Evolutionary conservation across 176 grass and related monocot genomes (phyloP).

Genomic region (Carex pumila): DNA sequence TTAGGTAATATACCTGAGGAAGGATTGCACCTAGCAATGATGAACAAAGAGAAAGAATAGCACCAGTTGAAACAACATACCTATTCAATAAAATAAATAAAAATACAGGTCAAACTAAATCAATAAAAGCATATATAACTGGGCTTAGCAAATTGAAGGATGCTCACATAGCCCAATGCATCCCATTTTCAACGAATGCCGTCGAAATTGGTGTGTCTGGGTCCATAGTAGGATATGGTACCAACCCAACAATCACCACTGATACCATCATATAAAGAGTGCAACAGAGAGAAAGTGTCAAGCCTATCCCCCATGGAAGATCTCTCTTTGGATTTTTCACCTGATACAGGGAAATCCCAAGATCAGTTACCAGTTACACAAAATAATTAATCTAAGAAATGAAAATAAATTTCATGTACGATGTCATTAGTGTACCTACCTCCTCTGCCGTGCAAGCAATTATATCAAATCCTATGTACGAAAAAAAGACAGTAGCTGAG

Average conservation of each 20-base stretch:
- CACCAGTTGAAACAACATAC: slow-evolving; percentile 71
- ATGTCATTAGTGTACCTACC: slow-evolving; percentile 40
- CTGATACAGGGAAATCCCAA: slow-evolving; percentile 35
- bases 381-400: neutral
- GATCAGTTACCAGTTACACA: slow-evolving; percentile 1
- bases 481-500: slow-evolving; percentile 87
- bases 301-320: slow-evolving; percentile 66
- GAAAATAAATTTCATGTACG: slow-evolving; percentile 7
- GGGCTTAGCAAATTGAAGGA: neutral
- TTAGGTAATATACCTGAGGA: slow-evolving; percentile 54
- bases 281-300: slow-evolving; percentile 61
- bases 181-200: slow-evolving; percentile 52
- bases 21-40: slow-evolving; percentile 76
- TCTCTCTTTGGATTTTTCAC: slow-evolving; percentile 86
- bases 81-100: slow-evolving; percentile 28
- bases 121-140: slow-evolving; percentile 3
- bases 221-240: slow-evolving; percentile 68
- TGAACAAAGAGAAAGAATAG: slow-evolving; percentile 73
- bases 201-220: slow-evolving; percentile 83
- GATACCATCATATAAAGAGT: slow-evolving; percentile 95
- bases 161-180: slow-evolving; percentile 79
- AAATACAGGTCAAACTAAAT: slow-evolving; percentile 1
- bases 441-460: slow-evolving; percentile 79
- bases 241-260: slow-evolving; percentile 64
- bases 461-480: slow-evolving; percentile 83